These are phyloP conservation scores for Coemansia sp. DNA, from an alignment of 192 early-diverging fungal species.

Conservation along the genomic window DNA sequence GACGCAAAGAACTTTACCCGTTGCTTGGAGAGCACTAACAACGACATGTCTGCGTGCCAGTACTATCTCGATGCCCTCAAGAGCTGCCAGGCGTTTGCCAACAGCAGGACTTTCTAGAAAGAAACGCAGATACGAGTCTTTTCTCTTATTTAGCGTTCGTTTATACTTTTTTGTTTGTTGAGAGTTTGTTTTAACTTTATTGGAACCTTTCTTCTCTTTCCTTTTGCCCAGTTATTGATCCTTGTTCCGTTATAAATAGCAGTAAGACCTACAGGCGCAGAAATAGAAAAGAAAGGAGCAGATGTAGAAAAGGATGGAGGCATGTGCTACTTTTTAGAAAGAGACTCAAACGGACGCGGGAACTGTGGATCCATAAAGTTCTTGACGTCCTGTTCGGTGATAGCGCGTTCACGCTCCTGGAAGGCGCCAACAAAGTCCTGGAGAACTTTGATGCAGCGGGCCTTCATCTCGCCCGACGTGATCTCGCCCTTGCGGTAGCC, in stretches of 20 bases:
- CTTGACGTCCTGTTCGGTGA: slow-evolving; percentile 65
- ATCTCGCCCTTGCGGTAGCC: slow-evolving; percentile 83
- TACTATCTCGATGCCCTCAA: slow-evolving; percentile 92
- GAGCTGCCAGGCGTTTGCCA: slow-evolving; percentile 68
- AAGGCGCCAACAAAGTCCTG: slow-evolving; percentile 75
- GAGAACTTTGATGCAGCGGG: slow-evolving; percentile 82
- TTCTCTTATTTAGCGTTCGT: not conserved
- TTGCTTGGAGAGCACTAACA: slow-evolving; percentile 81
- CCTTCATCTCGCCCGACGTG: slow-evolving; percentile 87
- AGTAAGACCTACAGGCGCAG: too few relatives aligned
- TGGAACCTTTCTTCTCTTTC: too few relatives aligned
- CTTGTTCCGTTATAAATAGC: not conserved
- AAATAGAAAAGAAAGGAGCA: too few relatives aligned
- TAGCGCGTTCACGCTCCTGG: slow-evolving; percentile 67
- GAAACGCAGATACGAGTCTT: too few relatives aligned
- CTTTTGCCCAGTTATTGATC: not conserved
- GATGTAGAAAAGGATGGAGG: not conserved
- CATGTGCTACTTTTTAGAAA: slow-evolving; percentile 32
- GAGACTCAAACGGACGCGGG: slow-evolving; percentile 41
- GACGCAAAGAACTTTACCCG: slow-evolving; percentile 83
- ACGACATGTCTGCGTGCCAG: slow-evolving; percentile 82
- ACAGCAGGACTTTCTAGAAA: slow-evolving; percentile 18
- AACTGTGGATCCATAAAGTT: slow-evolving; percentile 65
- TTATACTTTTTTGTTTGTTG: not conserved
- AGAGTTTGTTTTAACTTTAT: not conserved